A percentile compares a stretch with the other conserved stretches of the same genome.
These are phyloP conservation scores for Xylariales sp. DNA, from an alignment of 2,329 filamentous ascomycete genomes.

Conservation along the genomic window DNA sequence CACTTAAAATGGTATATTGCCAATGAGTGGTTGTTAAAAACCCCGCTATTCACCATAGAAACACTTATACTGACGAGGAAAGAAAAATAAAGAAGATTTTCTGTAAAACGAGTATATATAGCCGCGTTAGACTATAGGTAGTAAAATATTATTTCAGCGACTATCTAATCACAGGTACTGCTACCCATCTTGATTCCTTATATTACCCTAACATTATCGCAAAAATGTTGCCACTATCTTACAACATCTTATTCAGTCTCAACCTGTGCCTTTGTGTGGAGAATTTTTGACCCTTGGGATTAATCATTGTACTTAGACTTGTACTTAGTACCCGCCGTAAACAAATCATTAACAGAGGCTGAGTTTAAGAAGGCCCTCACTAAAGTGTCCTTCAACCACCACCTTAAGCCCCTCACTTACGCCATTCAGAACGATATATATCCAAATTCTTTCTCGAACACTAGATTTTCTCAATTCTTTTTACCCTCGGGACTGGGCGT, in stretches of 20 bases:
- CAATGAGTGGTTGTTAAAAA: no score
- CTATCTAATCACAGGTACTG: no score
- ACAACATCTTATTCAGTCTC: neutral
- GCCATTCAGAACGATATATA: slow-evolving; percentile 14
- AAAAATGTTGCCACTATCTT: slow-evolving; percentile 7
- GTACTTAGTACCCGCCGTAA: neutral
- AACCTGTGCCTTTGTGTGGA: neutral
- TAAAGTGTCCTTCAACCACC: neutral
- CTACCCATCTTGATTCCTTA: no score
- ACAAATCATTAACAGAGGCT: neutral
- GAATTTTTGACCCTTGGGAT: slow-evolving; percentile 9
- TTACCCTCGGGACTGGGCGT: slow-evolving; percentile 12
- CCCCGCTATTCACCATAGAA: no score
- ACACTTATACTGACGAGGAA: no score
- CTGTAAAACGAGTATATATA: no score
- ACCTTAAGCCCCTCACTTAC: slow-evolving; percentile 3
- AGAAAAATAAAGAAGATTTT: no score
- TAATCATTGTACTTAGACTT: no score
- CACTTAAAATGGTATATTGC: no score
- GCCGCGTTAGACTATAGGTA: no score
- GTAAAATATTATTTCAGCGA: no score
- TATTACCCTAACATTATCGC: neutral
- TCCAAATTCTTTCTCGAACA: slow-evolving; percentile 6
- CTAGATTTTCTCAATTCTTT: neutral
- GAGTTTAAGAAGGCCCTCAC: slow-evolving; percentile 13